Evolutionary conservation across 2,329 filamentous ascomycete species (phyloP).

Genomic region (Aspergillus arachidicola): DNA sequence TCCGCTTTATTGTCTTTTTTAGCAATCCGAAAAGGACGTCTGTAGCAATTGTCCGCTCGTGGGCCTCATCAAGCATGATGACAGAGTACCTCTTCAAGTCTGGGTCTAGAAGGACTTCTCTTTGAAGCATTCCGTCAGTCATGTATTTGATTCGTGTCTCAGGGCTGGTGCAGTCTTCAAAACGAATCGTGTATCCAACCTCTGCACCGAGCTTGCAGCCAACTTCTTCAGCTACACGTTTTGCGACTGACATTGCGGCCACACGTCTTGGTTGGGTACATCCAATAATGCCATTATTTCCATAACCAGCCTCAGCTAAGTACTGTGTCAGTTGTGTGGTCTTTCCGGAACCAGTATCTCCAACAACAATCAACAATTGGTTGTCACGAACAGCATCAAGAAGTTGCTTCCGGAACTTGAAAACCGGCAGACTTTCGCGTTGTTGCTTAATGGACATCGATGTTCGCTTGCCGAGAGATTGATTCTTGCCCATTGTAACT

Average conservation of each 20-base stretch:
- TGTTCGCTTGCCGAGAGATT: slow-evolving; percentile 82
- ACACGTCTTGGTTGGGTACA: slow-evolving; percentile 97
- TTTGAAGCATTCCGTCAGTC: slow-evolving; percentile 97
- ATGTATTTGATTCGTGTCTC: slow-evolving; percentile 98
- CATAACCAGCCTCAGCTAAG: slow-evolving; percentile 87
- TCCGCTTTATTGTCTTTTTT: slow-evolving; percentile 86
- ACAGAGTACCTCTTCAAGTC: slow-evolving; percentile 88
- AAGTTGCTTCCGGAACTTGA: slow-evolving; percentile 80
- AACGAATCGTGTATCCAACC: slow-evolving; percentile 96
- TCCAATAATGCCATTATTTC: slow-evolving; percentile 83
- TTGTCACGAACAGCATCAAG: slow-evolving; percentile 85
- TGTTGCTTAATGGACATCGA: slow-evolving; percentile 94
- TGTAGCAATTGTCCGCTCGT: slow-evolving; percentile 94
- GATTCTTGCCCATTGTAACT: slow-evolving; percentile 75
- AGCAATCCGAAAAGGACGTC: slow-evolving; percentile 92
- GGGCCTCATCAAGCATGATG: slow-evolving; percentile 97
- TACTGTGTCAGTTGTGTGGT: slow-evolving; percentile 97
- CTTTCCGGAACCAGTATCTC: slow-evolving; percentile 96
- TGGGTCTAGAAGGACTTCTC: slow-evolving; percentile 91
- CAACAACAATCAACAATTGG: slow-evolving; percentile 92
- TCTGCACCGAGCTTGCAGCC: slow-evolving; percentile 88
- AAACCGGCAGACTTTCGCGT: slow-evolving; percentile 85
- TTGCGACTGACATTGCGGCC: slow-evolving; percentile 95
- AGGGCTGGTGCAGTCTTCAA: slow-evolving; percentile 88
- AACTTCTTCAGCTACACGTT: slow-evolving; percentile 94